Percentiles rank a stretch among this genome's conserved stretches.
Evolutionary conservation across 2,329 filamentous ascomycete species (phyloP).

Genomic region (Bipolaris victoriae): DNA sequence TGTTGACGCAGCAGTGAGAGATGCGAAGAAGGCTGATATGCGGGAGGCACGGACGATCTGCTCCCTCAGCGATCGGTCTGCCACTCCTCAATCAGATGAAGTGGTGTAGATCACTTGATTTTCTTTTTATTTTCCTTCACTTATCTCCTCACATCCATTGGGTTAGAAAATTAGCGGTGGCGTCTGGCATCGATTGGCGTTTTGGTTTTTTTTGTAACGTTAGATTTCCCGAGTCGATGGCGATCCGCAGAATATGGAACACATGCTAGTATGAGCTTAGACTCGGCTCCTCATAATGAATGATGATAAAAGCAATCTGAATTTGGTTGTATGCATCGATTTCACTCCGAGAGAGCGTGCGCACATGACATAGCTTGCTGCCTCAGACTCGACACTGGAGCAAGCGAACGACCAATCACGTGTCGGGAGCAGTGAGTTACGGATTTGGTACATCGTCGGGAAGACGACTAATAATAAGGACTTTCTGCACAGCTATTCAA

Average conservation of each 20-base stretch:
- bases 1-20: constrained; percentile 34
- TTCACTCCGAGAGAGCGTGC: not conserved
- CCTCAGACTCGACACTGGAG: no score
- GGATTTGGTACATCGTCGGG: no score
- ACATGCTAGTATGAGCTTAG: not conserved
- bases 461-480: no score
- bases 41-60: constrained; percentile 3
- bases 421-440: no score
- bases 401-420: no score
- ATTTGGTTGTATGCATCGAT: not conserved
- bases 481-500: no score
- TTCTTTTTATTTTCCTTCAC: not conserved
- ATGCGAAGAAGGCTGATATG: constrained; percentile 28
- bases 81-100: not conserved
- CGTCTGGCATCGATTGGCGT: not conserved
- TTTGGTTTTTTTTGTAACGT: not conserved
- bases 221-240: not conserved
- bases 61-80: not conserved
- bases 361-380: no score
- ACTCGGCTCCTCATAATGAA: not conserved
- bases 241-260: not conserved
- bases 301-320: not conserved
- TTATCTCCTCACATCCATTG: accelerated
- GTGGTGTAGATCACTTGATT: not conserved
- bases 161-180: not conserved